phyloP scores from a whole-genome alignment of 2,329 filamentous ascomycete species.

The Colletotrichum navitas region DNA sequence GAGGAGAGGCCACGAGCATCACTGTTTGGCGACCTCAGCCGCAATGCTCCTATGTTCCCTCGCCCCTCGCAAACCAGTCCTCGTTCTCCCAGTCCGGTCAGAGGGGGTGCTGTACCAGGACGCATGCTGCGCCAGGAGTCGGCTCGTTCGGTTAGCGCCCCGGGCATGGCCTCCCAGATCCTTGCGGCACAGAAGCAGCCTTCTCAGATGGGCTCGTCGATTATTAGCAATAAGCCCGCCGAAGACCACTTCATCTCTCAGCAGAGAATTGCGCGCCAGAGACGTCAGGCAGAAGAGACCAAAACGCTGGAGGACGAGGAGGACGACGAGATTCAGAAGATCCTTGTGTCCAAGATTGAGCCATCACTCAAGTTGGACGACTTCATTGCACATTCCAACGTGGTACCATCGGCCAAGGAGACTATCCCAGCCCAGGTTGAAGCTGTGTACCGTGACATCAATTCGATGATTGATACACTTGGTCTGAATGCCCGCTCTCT shows the following conservation, averaged over 20 bases:
- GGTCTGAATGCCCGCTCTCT: conserved; percentile 84
- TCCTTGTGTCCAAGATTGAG: conserved; percentile 71
- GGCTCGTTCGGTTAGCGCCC: conserved; percentile 70
- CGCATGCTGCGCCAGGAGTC: conserved; percentile 63
- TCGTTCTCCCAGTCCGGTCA: conserved; percentile 79
- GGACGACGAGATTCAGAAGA: conserved; percentile 74
- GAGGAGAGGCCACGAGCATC: conserved; percentile 57
- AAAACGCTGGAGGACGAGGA: conserved; percentile 75
- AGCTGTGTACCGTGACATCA: conserved; percentile 82
- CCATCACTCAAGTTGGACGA: conserved; percentile 74
- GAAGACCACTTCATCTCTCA: conserved; percentile 64
- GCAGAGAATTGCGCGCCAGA: conserved; percentile 65
- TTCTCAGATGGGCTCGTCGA: conserved; percentile 54
- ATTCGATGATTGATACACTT: conserved; percentile 93
- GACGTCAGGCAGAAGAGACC: conserved; percentile 68
- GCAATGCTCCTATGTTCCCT: conserved; percentile 66
- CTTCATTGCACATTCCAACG: conserved; percentile 74
- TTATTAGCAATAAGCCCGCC: conserved; percentile 54
- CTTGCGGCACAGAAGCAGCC: conserved; percentile 56
- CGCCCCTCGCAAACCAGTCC: conserved; percentile 70
- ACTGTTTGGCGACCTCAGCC: conserved; percentile 68
- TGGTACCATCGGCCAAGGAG: conserved; percentile 65
- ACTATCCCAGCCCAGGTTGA: conserved; percentile 74
- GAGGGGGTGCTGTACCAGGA: conserved; percentile 68
- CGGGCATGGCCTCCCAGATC: conserved; percentile 69